These are phyloP conservation scores for Xanthoparmelia taractica DNA, from an alignment of 495 filamentous ascomycete species.

Conservation along the genomic window DNA sequence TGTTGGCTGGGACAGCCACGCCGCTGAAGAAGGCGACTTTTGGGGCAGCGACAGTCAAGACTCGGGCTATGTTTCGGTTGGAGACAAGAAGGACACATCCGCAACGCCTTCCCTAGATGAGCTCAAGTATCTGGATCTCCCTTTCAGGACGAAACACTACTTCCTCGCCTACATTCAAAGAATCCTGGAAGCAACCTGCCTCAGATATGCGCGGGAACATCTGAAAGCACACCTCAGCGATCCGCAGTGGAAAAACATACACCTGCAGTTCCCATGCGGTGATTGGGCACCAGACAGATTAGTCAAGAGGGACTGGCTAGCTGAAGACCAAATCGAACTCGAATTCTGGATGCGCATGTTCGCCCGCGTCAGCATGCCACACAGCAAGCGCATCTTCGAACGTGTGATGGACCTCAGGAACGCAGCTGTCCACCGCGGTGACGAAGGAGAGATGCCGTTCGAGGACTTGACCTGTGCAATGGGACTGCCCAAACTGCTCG, in stretches of 20 bases:
- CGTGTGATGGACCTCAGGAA: not conserved
- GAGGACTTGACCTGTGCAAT: not conserved
- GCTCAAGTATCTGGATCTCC: not conserved
- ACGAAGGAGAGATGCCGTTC: not conserved
- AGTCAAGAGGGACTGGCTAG: not conserved
- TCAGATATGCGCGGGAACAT: not conserved
- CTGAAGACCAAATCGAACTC: not conserved
- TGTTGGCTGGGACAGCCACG: not conserved
- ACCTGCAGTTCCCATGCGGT: not conserved
- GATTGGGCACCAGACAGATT: not conserved
- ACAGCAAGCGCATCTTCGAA: not conserved
- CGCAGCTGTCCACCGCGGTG: not conserved
- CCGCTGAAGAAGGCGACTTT: not conserved
- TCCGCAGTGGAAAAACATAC: not conserved
- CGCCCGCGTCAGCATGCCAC: not conserved
- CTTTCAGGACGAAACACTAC: not conserved
- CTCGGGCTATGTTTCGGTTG: not conserved
- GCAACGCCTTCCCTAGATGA: not conserved
- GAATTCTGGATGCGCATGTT: not conserved
- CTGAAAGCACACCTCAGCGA: not conserved
- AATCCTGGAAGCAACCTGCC: not conserved
- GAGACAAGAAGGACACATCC: too few relatives aligned
- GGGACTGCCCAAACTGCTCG: not conserved
- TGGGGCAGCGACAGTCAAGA: not conserved
- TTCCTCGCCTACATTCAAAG: not conserved